These are phyloP conservation scores for Lyophyllum atratum DNA, from an alignment of 768 basidiomycete species.

Conservation along the genomic window DNA sequence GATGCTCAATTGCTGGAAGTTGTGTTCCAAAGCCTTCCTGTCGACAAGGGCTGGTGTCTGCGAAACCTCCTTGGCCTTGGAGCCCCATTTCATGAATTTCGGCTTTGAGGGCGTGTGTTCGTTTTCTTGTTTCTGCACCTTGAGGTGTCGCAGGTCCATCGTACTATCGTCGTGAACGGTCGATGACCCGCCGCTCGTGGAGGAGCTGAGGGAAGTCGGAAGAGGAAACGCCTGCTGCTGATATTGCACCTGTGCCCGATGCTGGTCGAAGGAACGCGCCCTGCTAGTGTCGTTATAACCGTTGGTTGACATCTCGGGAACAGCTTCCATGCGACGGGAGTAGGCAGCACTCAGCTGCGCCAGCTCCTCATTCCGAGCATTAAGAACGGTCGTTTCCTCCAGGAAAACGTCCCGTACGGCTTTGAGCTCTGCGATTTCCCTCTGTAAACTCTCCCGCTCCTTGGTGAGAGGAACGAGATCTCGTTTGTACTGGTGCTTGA, in stretches of 20 bases:
- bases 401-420: slow-evolving; percentile 84
- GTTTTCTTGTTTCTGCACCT: slow-evolving; percentile 45
- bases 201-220: slow-evolving; percentile 42
- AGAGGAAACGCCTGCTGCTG: slow-evolving; percentile 26
- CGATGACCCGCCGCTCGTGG: slow-evolving; percentile 47
- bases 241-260: slow-evolving; percentile 26
- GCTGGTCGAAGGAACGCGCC: slow-evolving; percentile 30
- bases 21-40: slow-evolving; percentile 62
- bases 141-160: slow-evolving; percentile 36
- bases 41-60: slow-evolving; percentile 32
- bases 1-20: slow-evolving; percentile 87
- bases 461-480: slow-evolving; percentile 85
- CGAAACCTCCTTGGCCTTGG: slow-evolving; percentile 49
- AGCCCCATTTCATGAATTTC: slow-evolving; percentile 72
- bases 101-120: slow-evolving; percentile 53
- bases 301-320: slow-evolving; percentile 37
- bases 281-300: slow-evolving; percentile 22
- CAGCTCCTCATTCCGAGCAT: slow-evolving; percentile 90
- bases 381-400: slow-evolving; percentile 90
- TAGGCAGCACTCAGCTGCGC: slow-evolving; percentile 87
- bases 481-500: slow-evolving; percentile 85
- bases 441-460: slow-evolving; percentile 73
- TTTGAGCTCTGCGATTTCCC: slow-evolving; percentile 87
- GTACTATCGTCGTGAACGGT: slow-evolving; percentile 50
- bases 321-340: slow-evolving; percentile 70